phyloP scores from a whole-genome alignment of 176 grass and related monocot species.

The Neostapfia colusana region DNA sequence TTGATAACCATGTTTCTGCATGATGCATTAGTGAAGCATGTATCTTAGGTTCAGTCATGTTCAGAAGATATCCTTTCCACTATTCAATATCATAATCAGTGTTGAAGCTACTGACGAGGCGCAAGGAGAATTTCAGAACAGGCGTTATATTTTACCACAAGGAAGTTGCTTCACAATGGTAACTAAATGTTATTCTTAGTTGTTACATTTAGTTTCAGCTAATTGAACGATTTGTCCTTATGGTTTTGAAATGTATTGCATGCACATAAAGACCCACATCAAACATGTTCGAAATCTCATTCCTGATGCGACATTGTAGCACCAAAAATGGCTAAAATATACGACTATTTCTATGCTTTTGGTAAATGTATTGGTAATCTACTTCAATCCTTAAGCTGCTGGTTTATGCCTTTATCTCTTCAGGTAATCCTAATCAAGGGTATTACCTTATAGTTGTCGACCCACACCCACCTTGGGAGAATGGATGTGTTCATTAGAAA shows the following conservation, averaged over 20 bases:
- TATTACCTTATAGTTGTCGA: slow-evolving; percentile 95
- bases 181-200: slow-evolving; percentile 32
- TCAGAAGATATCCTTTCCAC: slow-evolving; percentile 41
- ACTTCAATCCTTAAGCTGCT: slow-evolving; percentile 22
- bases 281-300: slow-evolving; percentile 66
- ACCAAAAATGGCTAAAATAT: background rate
- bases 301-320: slow-evolving; percentile 41
- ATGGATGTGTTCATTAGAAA: slow-evolving; percentile 88
- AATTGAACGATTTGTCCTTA: slow-evolving; percentile 20
- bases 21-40: slow-evolving; percentile 31
- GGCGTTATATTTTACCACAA: slow-evolving; percentile 68
- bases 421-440: slow-evolving; percentile 56
- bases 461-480: slow-evolving; percentile 94
- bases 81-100: slow-evolving; percentile 68
- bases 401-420: background rate
- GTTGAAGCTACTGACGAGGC: slow-evolving; percentile 54
- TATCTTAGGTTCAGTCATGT: slow-evolving; percentile 44
- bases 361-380: slow-evolving; percentile 15
- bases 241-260: slow-evolving; percentile 26
- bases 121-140: slow-evolving; percentile 60
- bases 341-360: background rate
- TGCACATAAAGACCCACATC: slow-evolving; percentile 75
- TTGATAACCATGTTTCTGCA: slow-evolving; percentile 7
- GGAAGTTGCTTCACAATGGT: slow-evolving; percentile 79
- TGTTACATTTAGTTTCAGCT: background rate